phyloP scores from a whole-genome alignment of 1,139 yeast species.

The Pichia sp. region DNA sequence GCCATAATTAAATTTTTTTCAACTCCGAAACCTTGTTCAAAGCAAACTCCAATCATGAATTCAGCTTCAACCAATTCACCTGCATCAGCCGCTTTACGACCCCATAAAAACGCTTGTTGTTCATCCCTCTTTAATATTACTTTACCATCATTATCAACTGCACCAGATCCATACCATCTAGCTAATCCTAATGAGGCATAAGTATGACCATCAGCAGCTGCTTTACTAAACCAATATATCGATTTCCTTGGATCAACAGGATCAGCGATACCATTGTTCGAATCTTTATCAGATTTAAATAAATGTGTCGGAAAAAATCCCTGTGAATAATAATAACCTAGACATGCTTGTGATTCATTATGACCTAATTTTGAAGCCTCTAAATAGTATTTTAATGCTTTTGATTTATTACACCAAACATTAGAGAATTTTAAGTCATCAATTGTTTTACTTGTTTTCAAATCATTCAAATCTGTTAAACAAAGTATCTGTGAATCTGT shows the following conservation, averaged over 20 bases:
- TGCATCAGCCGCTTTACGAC: constrained; percentile 75
- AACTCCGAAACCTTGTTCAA: constrained; percentile 74
- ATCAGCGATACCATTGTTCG: constrained; percentile 40
- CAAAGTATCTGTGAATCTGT: constrained; percentile 28
- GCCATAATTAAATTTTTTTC: constrained; percentile 43
- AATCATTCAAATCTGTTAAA: constrained; percentile 24
- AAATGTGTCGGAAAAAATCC: constrained; percentile 47
- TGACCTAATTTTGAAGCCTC: constrained; percentile 74
- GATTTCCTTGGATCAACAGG: constrained; percentile 64
- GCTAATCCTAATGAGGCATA: constrained; percentile 86
- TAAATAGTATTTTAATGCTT: constrained; percentile 63
- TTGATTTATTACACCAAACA: constrained; percentile 40
- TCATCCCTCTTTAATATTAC: constrained; percentile 67
- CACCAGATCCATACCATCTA: constrained; percentile 90
- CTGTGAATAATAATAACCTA: constrained; percentile 82
- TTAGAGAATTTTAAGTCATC: constrained; percentile 29
- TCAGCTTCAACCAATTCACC: constrained; percentile 71
- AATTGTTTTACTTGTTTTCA: constrained; percentile 25
- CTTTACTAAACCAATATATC: constrained; percentile 84
- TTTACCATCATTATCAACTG: constrained; percentile 32
- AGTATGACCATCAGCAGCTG: constrained; percentile 72
- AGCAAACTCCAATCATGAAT: constrained; percentile 75
- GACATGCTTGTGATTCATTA: constrained; percentile 75
- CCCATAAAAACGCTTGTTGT: constrained; percentile 82
- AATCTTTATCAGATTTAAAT: constrained; percentile 28